These are phyloP conservation scores for Phyllosticta citribraziliensis DNA, from an alignment of 2,329 filamentous ascomycete genomes.

Conservation along the genomic window DNA sequence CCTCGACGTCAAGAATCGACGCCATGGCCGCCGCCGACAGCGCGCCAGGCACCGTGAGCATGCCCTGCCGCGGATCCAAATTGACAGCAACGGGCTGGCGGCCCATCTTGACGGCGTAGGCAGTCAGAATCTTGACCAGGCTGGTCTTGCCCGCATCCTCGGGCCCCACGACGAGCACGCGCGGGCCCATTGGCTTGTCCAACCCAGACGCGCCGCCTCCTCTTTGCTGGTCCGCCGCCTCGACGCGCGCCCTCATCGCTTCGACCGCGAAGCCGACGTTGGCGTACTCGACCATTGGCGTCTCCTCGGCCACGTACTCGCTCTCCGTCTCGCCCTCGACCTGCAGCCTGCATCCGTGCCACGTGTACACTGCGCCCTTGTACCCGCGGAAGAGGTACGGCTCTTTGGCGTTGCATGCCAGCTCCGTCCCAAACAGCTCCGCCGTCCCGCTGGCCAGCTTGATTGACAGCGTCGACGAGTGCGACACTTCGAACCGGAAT, in stretches of 20 bases:
- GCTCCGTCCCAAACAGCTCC: slow-evolving; percentile 90
- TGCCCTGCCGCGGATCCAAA: slow-evolving; percentile 64
- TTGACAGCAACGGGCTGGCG: slow-evolving; percentile 76
- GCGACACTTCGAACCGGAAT: slow-evolving; percentile 33
- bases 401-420: slow-evolving; percentile 57
- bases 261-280: slow-evolving; percentile 86
- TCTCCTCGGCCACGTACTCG: slow-evolving; percentile 67
- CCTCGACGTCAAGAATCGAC: slow-evolving; percentile 77
- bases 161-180: slow-evolving; percentile 76
- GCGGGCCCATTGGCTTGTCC: slow-evolving; percentile 50
- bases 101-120: slow-evolving; percentile 66
- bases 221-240: slow-evolving; percentile 16
- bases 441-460: slow-evolving; percentile 72
- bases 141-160: slow-evolving; percentile 76
- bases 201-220: slow-evolving; percentile 13
- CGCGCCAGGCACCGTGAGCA: slow-evolving; percentile 54
- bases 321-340: slow-evolving; percentile 59
- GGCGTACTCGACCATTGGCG: slow-evolving; percentile 64
- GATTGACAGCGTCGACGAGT: slow-evolving; percentile 26
- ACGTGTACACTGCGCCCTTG: slow-evolving; percentile 84
- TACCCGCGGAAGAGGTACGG: slow-evolving; percentile 71
- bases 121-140: slow-evolving; percentile 64
- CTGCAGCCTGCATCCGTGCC: slow-evolving; percentile 82
- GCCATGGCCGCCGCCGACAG: slow-evolving; percentile 80
- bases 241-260: slow-evolving; percentile 55